Base-by-base conservation (phyloP, 2,329 filamentous ascomycete species). In the Epichloe gansuensis region DNA sequence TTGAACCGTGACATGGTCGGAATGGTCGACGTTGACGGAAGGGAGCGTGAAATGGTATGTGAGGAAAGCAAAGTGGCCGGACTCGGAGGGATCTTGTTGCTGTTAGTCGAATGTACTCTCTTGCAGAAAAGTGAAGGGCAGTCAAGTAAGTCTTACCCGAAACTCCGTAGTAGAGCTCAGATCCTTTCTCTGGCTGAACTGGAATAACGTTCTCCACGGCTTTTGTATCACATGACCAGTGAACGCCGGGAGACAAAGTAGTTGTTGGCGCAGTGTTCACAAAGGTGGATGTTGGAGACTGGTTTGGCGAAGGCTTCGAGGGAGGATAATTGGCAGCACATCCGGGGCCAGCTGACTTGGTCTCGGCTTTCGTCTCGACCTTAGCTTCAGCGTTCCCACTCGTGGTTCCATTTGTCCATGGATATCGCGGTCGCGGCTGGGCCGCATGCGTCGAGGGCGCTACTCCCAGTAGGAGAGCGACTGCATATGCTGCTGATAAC, bases 11-110 rank as follows among this genome's bases (percentile, higher is more conserved):
- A 63, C 42, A 23, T 62, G 56, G 3, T 61, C 59, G 42, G 53
- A 56, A 34, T 66, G 61, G 39, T 66, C 63, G 1, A 65, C 57
- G 53, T 65, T 64, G 45, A 66, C 63, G 0, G 63, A 65, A 1
- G 61, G 63, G 3, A 46, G 50, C 5, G 52, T 59, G 52, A 65
- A 63, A 46, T 57, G 55, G 53, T 64, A 64, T 9, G 54, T 62
- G 17, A 65, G 31, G 23, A 60, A 61, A 2, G 62, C 63, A 49
- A 56, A 64, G 48, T 60, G 56, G 4, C 60, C 61, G 8, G 56
- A 43, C 52, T 59, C 51, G 15, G 56, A 52, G 2, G 60, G 59
- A 25, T 60, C 61, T 62, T 17, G 7, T 5, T 13, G 13, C 3
- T 31, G 45, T 46, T 21, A 43, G 42, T 37, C 17, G 31, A 31